These are phyloP conservation scores for Cylindrotheca fusiformis DNA, from an alignment of 108 stramenopile genomes.

Conservation along the genomic window DNA sequence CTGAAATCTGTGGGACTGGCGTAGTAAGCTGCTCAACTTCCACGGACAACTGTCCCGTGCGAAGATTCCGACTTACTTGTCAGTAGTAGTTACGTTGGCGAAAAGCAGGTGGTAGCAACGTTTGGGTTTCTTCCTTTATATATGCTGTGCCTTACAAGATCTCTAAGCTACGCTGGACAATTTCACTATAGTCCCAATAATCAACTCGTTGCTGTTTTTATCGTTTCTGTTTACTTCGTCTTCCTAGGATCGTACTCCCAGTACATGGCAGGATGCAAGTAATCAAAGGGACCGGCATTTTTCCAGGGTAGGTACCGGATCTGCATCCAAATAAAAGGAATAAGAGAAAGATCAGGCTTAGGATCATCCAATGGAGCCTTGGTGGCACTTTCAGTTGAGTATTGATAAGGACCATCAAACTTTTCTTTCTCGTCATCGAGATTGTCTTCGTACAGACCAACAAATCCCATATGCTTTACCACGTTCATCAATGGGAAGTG, in stretches of 20 bases:
- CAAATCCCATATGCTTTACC: conserved; percentile 17
- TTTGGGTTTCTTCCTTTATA: no score
- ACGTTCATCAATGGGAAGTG: conserved; percentile 18
- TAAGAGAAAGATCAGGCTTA: not conserved
- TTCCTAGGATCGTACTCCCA: conserved; percentile 12
- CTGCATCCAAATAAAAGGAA: conserved; percentile 16
- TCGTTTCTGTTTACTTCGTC: no score
- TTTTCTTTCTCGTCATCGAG: conserved; percentile 5
- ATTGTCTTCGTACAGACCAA: conserved; percentile 6
- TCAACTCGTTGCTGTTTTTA: no score
- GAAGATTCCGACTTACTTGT: no score
- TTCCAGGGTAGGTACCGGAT: conserved; percentile 13
- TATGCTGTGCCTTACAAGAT: no score
- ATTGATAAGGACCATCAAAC: conserved; percentile 9
- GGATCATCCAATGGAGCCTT: conserved; percentile 1
- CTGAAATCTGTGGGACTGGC: no score
- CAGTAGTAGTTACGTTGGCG: no score
- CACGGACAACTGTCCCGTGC: no score
- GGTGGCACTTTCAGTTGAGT: not conserved
- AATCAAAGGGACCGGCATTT: conserved; percentile 17
- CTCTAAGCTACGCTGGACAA: no score
- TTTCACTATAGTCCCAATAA: no score
- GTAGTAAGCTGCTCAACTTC: no score
- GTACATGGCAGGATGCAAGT: conserved; percentile 8
- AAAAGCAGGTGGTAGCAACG: no score